Base-by-base conservation (phyloP, 2,329 filamentous ascomycete genomes). In the Penicillium hordei region DNA sequence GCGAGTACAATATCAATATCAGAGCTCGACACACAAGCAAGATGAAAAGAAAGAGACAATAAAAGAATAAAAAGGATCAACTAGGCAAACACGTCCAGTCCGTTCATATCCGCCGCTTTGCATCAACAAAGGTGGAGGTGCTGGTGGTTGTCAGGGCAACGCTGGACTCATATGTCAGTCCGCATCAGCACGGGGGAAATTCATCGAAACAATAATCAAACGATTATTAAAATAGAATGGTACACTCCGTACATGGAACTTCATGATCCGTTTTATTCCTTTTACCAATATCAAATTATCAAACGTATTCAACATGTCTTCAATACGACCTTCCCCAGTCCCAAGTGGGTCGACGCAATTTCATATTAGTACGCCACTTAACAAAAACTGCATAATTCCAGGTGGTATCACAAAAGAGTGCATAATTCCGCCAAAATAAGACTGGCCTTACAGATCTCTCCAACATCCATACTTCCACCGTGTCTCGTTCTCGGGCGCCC, bases 51-150 rank as follows among this genome's bases (percentile, higher is more conserved):
- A 7, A 48, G 31, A 54, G 59, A 44, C 40, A 44, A 60, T 43
- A 58, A 39, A 51, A 34, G 31, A 49, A 21, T n/a, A 29, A 40
- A 33, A 31, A 15, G 36, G 42, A 52, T 50, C 33, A 39, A 55
- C 39, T 50, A 19, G 49, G 49, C 48, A 57, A 40, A 55, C 55
- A 58, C 44, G 44, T 53, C 57, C 49, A 52, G 55, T 38, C 61
- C 56, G 52, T 58, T 46, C 50, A 44, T 57, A 44, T 63, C 64
- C 60, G 60, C 52, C 44, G 51, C 38, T 55, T 29, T 49, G 53
- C 33, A 60, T 66, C 63, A 67, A 67, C 65, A 67, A 67, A 63
- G 53, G 58, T 60, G 63, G 61, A 65, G 59, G 58, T 55, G 55
- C 39, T 44, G 5, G 23, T 17, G 27, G 65, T 67, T 65, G 59